phyloP scores from a whole-genome alignment of 495 filamentous ascomycete species.

The Diplogelasinospora grovesii region DNA sequence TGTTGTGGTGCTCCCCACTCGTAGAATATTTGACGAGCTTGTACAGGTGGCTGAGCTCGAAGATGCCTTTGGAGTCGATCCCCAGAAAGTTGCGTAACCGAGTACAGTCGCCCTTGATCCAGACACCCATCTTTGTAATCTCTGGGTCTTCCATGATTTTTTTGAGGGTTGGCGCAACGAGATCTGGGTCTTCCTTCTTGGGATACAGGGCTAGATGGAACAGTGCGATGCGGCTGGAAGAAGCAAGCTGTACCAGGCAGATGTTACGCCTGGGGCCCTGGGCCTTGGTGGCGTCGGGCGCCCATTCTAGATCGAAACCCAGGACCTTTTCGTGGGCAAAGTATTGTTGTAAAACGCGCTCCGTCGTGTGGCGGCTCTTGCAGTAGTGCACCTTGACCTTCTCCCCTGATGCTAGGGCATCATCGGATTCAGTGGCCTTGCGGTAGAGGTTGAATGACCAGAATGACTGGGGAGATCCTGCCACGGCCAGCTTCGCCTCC shows the following conservation, averaged over 20 bases:
- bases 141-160: constrained; percentile 61
- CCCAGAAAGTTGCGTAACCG: constrained; percentile 59
- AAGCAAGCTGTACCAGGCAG: constrained; percentile 74
- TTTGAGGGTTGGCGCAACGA: constrained; percentile 65
- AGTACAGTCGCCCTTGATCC: constrained; percentile 65
- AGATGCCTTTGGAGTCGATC: constrained; percentile 56
- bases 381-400: constrained; percentile 70
- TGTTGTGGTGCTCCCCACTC: constrained; percentile 37
- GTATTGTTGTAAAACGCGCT: constrained; percentile 55
- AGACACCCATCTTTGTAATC: constrained; percentile 73
- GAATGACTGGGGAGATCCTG: constrained; percentile 40
- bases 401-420: too few species aligned
- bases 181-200: constrained; percentile 42
- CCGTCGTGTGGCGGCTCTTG: constrained; percentile 54
- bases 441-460: constrained; percentile 67
- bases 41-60: constrained; percentile 77
- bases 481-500: constrained; percentile 32
- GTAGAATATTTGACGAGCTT: constrained; percentile 60
- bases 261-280: constrained; percentile 56
- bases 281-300: constrained; percentile 36
- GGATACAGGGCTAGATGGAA: constrained; percentile 68
- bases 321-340: constrained; percentile 65
- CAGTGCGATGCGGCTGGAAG: constrained; percentile 67
- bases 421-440: constrained; percentile 24
- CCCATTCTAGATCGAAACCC: constrained; percentile 87